Base-by-base conservation (phyloP, 805 yeast genomes). In the Candida nanaspora region DNA sequence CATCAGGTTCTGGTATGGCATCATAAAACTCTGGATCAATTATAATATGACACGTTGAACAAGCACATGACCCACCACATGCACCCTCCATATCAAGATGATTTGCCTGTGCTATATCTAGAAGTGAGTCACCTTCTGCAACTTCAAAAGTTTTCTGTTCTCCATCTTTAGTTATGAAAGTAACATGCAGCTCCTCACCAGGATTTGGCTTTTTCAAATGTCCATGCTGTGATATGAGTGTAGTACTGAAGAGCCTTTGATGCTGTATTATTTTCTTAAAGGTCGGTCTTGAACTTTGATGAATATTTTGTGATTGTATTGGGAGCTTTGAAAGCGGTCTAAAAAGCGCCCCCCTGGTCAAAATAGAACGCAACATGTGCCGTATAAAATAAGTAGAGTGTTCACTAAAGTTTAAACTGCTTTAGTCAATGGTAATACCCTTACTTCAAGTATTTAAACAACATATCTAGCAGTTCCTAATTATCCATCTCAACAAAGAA, bases 41-140 rank as follows among this genome's bases (percentile, higher is more conserved):
- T 38, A 93, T 91, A 40, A 93, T 82, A 64, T 93, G 98, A 59
- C 98, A 93, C 0, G 98, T 93, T 5, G 97, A 88, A 61, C 98
- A 93, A 1, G 98, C 98, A 70, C 98, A 93, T 4, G 97, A 87
- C 3, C 98, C 98, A 19, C 98, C 98, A 64, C 98, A 93, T 0
- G 98, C 98, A 35, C 81, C 96, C 61, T 93, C 98, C 93, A 93
- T 89, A 50, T 93, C 98, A 43, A 93, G 63, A 53, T 89, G 83
- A 57, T 89, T 65, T 3, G 93, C 94, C 65, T 93, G 98, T 6
- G 98, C 98, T 42, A 93, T 87, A 59, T 93, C 98, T 58, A 93
- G 66, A 22, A 93, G 57, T 29, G 88, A 79, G 57, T 93, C 98
- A 13, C 98, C 98, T 51, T 83, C 96, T 2, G 91, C 82, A 2